A percentile compares a stretch with the other conserved stretches of the same genome.
These are phyloP conservation scores for Rhizophagus clarus DNA, from an alignment of 192 early-diverging fungal species.

Conservation along the genomic window DNA sequence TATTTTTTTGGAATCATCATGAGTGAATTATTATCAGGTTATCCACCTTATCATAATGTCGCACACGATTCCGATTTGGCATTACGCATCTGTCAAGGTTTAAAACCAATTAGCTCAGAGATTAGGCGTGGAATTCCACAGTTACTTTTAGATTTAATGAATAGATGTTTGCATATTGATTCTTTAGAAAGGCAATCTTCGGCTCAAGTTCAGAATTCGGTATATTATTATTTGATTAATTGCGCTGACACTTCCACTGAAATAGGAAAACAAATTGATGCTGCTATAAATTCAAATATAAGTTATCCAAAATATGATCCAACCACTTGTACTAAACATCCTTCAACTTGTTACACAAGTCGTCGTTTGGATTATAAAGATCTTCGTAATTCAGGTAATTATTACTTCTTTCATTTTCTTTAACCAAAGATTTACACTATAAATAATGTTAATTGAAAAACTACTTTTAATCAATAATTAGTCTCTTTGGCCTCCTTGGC, in stretches of 20 bases:
- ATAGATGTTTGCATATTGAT: constrained; percentile 41
- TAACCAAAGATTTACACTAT: too few species aligned
- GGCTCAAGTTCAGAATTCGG: not conserved
- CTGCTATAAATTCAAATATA: not conserved
- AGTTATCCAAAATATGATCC: not conserved
- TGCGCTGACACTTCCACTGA: not conserved
- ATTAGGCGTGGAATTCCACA: constrained; percentile 36
- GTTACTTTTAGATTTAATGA: constrained; percentile 34
- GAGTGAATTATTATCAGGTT: constrained; percentile 41
- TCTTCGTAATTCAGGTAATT: too few species aligned
- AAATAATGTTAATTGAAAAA: too few species aligned
- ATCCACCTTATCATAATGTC: constrained; percentile 37
- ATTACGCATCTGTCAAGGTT: constrained; percentile 33
- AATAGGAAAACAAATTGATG: not conserved
- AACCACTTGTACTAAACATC: not conserved
- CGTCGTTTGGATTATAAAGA: not conserved
- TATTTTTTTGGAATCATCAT: constrained; percentile 49
- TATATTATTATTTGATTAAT: not conserved
- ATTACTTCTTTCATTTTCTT: too few species aligned
- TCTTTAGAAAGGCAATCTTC: constrained; percentile 25
- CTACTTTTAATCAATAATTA: too few species aligned
- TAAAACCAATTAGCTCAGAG: constrained; percentile 15
- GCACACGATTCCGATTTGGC: constrained; percentile 31
- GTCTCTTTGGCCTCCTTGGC: too few species aligned
- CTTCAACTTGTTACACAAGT: not conserved